Evolutionary conservation across 176 grass and related monocot species (phyloP).

Genomic region (Avena sativa): DNA sequence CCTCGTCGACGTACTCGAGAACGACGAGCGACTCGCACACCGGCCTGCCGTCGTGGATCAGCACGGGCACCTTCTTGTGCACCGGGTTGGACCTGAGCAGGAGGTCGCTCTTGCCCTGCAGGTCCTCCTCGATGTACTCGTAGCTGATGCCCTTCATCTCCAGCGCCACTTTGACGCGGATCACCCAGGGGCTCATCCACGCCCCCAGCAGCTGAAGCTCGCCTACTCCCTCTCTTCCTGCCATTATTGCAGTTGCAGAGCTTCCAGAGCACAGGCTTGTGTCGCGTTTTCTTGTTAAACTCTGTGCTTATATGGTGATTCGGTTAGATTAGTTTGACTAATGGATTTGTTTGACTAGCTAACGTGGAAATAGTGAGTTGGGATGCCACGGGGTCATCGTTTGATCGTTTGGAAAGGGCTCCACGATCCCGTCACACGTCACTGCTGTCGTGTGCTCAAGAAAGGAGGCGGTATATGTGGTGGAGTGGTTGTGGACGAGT

Average conservation of each 20-base stretch:
- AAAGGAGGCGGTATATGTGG: background rate
- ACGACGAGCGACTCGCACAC: slow-evolving; percentile 59
- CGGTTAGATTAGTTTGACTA: background rate
- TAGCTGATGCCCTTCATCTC: slow-evolving; percentile 31
- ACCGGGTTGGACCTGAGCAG: slow-evolving; percentile 52
- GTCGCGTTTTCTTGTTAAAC: background rate
- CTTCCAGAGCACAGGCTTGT: background rate
- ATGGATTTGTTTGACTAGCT: background rate
- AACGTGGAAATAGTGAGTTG: background rate
- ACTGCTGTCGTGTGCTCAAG: background rate
- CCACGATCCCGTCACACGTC: background rate
- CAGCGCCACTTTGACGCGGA: slow-evolving; percentile 40
- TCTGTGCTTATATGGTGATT: background rate
- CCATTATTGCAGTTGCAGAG: slow-evolving; percentile 31
- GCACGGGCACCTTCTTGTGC: slow-evolving; percentile 57
- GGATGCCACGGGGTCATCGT: background rate
- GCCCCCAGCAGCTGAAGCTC: slow-evolving; percentile 50
- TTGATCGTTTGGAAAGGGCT: background rate
- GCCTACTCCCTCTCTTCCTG: slow-evolving; percentile 17
- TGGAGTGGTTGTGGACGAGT: background rate
- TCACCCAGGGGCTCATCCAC: slow-evolving; percentile 42
- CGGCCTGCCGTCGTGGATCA: slow-evolving; percentile 45
- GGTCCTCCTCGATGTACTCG: slow-evolving; percentile 47
- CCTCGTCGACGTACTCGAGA: slow-evolving; percentile 53
- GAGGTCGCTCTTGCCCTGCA: slow-evolving; percentile 48